phyloP scores from a whole-genome alignment of 2,329 filamentous ascomycete genomes.

The Calonectria montana region DNA sequence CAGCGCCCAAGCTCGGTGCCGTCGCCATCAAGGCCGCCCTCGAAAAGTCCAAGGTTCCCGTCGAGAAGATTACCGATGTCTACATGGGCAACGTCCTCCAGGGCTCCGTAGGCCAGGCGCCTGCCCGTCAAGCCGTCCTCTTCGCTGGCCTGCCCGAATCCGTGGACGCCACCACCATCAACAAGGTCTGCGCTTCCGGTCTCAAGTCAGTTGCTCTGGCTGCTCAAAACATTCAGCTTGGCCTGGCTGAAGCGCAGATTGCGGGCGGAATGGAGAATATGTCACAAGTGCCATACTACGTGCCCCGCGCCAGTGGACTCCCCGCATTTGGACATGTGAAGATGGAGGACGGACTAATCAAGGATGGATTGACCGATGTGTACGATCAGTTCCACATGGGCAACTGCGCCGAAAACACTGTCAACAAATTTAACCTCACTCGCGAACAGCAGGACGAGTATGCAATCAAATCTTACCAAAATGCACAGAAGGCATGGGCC shows the following conservation, averaged over 20 bases:
- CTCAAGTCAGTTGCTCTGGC: slow-evolving; percentile 92
- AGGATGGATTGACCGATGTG: slow-evolving; percentile 95
- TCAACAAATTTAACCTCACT: slow-evolving; percentile 84
- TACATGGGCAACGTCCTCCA: slow-evolving; percentile 98
- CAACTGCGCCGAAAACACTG: slow-evolving; percentile 94
- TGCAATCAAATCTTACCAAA: slow-evolving; percentile 88
- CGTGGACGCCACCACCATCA: slow-evolving; percentile 91
- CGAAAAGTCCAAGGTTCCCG: slow-evolving; percentile 84
- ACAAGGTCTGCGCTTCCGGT: slow-evolving; percentile 97
- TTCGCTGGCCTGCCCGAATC: slow-evolving; percentile 86
- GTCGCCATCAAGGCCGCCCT: slow-evolving; percentile 92
- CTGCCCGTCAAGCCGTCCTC: slow-evolving; percentile 89
- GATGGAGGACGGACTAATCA: slow-evolving; percentile 91
- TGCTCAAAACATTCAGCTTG: slow-evolving; percentile 94
- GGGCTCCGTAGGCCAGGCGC: slow-evolving; percentile 86
- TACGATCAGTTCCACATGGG: slow-evolving; percentile 99
- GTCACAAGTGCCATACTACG: slow-evolving; percentile 92
- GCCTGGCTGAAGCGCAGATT: slow-evolving; percentile 86
- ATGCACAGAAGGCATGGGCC: slow-evolving; percentile 91
- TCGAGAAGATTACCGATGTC: slow-evolving; percentile 86
- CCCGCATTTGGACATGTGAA: slow-evolving; percentile 89
- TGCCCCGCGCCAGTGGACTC: slow-evolving; percentile 82
- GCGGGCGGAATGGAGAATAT: slow-evolving; percentile 99
- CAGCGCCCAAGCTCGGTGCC: slow-evolving; percentile 89
- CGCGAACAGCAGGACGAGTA: slow-evolving; percentile 92